These are phyloP conservation scores for Cetradonia linearis DNA, from an alignment of 495 filamentous ascomycete species.

Conservation along the genomic window DNA sequence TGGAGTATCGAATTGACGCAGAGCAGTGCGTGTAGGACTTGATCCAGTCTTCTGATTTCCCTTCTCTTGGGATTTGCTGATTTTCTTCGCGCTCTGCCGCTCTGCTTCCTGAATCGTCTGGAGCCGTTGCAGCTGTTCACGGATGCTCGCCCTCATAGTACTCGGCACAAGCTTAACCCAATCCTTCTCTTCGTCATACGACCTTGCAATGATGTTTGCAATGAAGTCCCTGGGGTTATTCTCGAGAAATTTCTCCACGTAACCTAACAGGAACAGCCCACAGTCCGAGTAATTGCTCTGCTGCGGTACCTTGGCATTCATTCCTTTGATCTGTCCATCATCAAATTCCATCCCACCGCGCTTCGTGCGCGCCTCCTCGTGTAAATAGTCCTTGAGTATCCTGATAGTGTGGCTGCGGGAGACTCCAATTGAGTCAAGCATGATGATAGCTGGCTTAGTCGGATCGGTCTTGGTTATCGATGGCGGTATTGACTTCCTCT, in stretches of 20 bases:
- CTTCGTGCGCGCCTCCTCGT: slow-evolving; percentile 61
- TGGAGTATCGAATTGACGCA: background rate
- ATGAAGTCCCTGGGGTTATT: slow-evolving; percentile 54
- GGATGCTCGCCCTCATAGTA: slow-evolving; percentile 42
- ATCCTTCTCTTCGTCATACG: slow-evolving; percentile 38
- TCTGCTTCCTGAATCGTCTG: slow-evolving; percentile 38
- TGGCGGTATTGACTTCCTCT: slow-evolving; percentile 29
- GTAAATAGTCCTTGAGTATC: slow-evolving; percentile 66
- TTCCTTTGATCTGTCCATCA: slow-evolving; percentile 43
- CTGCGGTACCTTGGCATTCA: slow-evolving; percentile 63
- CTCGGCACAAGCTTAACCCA: slow-evolving; percentile 47
- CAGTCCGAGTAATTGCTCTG: slow-evolving; percentile 86
- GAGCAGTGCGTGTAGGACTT: slow-evolving; percentile 5
- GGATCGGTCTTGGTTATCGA: slow-evolving; percentile 26
- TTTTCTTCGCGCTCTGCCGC: slow-evolving; percentile 16
- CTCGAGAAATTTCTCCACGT: slow-evolving; percentile 67
- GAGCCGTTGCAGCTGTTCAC: slow-evolving; percentile 41
- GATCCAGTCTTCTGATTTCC: background rate
- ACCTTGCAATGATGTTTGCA: slow-evolving; percentile 39
- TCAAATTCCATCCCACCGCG: slow-evolving; percentile 46
- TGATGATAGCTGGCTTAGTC: slow-evolving; percentile 60
- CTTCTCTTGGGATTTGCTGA: slow-evolving; percentile 6
- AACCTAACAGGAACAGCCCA: slow-evolving; percentile 74
- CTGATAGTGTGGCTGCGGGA: slow-evolving; percentile 50
- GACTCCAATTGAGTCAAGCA: slow-evolving; percentile 71